A percentile compares a stretch with the other conserved stretches of the same genome.
phyloP scores from a whole-genome alignment of 2,329 filamentous ascomycete genomes.

The Epicoccum nigrum region DNA sequence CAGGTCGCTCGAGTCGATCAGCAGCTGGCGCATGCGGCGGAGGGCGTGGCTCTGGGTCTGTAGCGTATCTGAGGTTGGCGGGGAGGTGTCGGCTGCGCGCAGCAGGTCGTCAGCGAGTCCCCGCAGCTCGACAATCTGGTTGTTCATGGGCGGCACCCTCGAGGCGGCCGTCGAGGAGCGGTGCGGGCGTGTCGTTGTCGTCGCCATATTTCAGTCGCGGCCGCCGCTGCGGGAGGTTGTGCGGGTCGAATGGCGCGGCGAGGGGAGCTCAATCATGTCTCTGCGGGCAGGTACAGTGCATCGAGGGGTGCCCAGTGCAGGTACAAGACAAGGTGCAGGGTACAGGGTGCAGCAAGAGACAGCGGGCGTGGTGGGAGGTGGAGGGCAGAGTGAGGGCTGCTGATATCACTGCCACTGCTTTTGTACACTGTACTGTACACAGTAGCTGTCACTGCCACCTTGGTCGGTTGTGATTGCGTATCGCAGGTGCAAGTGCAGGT shows the following conservation, averaged over 20 bases:
- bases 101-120: slow-evolving; percentile 46
- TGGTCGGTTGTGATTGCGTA: background rate
- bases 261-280: slow-evolving; percentile 38
- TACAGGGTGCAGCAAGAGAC: background rate
- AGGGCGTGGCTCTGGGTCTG: slow-evolving; percentile 58
- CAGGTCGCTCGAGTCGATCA: slow-evolving; percentile 59
- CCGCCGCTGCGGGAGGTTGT: slow-evolving; percentile 34
- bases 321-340: too few relatives aligned
- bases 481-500: background rate
- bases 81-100: slow-evolving; percentile 36
- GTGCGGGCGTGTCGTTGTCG: slow-evolving; percentile 45
- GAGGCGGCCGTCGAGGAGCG: slow-evolving; percentile 48
- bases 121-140: slow-evolving; percentile 54
- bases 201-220: slow-evolving; percentile 41
- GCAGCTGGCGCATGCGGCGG: slow-evolving; percentile 69
- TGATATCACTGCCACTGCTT: background rate
- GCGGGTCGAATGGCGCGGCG: slow-evolving; percentile 29
- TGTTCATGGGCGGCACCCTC: slow-evolving; percentile 57
- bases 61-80: slow-evolving; percentile 39
- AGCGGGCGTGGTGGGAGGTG: background rate
- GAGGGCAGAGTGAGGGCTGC: background rate
- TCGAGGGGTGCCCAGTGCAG: too few relatives aligned
- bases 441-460: background rate
- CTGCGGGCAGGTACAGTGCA: slow-evolving; percentile 19
- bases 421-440: too few relatives aligned